Evolutionary conservation across 2,329 filamentous ascomycete genomes (phyloP).

Genomic region (Cordyceps tenuipes): DNA sequence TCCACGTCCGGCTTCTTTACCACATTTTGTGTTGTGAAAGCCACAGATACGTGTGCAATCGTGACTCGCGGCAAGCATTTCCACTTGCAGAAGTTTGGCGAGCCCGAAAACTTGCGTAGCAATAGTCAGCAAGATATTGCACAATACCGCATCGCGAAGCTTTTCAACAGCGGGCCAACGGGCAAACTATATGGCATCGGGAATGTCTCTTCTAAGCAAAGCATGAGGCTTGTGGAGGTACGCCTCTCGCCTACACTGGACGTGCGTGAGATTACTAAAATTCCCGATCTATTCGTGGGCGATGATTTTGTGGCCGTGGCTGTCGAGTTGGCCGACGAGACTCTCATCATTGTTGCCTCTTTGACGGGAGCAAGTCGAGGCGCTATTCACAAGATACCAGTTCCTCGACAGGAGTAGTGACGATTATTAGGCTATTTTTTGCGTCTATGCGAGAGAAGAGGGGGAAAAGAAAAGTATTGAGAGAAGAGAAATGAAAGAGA

Average conservation of each 20-base stretch:
- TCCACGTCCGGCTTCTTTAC: constrained; percentile 22
- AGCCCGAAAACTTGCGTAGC: neutral
- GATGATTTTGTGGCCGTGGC: constrained; percentile 12
- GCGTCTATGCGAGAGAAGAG: too few species aligned
- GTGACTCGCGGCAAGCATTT: constrained; percentile 21
- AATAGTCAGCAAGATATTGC: constrained; percentile 17
- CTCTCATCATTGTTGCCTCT: constrained; percentile 18
- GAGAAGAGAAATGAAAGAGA: neutral
- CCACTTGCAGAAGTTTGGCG: constrained; percentile 16
- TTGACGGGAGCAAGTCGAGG: constrained; percentile 17
- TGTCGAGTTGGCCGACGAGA: constrained; percentile 6
- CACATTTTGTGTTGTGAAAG: constrained; percentile 20
- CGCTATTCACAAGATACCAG: constrained; percentile 16
- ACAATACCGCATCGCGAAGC: constrained; percentile 21
- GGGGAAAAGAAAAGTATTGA: neutral
- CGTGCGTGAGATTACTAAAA: constrained; percentile 13
- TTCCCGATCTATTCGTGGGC: constrained; percentile 14
- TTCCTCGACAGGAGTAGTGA: neutral
- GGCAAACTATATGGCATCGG: constrained; percentile 20
- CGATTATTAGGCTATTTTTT: neutral
- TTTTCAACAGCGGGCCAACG: constrained; percentile 18
- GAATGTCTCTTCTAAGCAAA: constrained; percentile 15
- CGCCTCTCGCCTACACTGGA: constrained; percentile 13
- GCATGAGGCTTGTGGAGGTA: constrained; percentile 19
- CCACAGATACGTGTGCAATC: constrained; percentile 17